Conservation (phyloP, 768 basidiomycete genomes). For the Psilocybe sp. region DNA sequence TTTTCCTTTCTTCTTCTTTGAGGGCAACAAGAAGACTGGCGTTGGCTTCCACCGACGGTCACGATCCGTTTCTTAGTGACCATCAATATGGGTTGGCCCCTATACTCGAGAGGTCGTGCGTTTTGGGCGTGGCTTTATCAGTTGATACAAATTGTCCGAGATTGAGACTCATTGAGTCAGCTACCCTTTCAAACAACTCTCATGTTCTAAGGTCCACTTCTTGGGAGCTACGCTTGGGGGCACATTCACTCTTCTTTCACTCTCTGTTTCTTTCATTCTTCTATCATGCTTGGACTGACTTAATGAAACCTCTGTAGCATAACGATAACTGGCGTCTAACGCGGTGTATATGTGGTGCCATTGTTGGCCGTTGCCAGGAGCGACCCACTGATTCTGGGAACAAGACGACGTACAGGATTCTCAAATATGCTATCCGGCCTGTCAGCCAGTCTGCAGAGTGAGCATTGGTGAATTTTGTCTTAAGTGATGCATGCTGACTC, state of each 20-base stretch:
- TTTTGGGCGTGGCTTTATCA: constrained; percentile 40
- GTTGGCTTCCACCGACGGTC: constrained; percentile 70
- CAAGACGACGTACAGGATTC: constrained; percentile 58
- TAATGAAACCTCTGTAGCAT: constrained; percentile 32
- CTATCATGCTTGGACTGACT: constrained; percentile 14
- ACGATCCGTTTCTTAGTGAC: constrained; percentile 17
- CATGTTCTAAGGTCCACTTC: constrained; percentile 63
- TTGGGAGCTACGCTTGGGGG: constrained; percentile 88
- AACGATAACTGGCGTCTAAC: constrained; percentile 63
- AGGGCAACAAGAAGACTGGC: constrained; percentile 95
- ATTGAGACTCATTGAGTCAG: constrained; percentile 32
- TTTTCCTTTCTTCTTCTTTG: constrained; percentile 10
- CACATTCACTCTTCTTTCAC: constrained; percentile 46
- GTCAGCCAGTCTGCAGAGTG: constrained; percentile 61
- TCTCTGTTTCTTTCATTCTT: constrained; percentile 7
- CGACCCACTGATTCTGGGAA: constrained; percentile 30
- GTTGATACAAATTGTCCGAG: constrained; percentile 97
- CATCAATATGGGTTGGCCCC: constrained; percentile 4
- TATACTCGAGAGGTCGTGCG: constrained; percentile 16
- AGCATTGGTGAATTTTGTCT: constrained; percentile 23
- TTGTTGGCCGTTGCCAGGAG: constrained; percentile 69
- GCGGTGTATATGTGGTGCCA: constrained; percentile 81
- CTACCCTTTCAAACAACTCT: constrained; percentile 81
- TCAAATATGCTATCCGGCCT: constrained; percentile 83
- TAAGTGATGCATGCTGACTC: constrained; percentile 1